A percentile compares a stretch with the other conserved stretches of the same genome.
These are phyloP conservation scores for Lasiodiplodia gonubiensis DNA, from an alignment of 2,329 filamentous ascomycete species.

Conservation along the genomic window DNA sequence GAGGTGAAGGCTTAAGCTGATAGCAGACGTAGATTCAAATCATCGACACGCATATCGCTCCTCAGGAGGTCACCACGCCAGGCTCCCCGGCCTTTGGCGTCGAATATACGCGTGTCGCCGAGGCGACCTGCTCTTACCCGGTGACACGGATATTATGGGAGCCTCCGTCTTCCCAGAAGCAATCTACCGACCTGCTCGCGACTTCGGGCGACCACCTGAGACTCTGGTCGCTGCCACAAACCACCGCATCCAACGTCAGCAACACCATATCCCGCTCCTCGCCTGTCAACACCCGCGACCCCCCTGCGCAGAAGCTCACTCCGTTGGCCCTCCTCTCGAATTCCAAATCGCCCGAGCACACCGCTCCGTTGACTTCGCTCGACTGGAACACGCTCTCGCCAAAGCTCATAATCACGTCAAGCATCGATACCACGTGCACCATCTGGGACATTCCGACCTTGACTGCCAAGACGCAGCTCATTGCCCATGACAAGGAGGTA, in stretches of 20 bases:
- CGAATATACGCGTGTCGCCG: slow-evolving; percentile 91
- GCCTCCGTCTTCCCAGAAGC: slow-evolving; percentile 91
- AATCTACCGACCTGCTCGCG: slow-evolving; percentile 90
- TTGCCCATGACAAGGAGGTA: slow-evolving; percentile 98
- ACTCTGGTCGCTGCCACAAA: slow-evolving; percentile 83
- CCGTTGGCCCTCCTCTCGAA: slow-evolving; percentile 93
- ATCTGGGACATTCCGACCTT: slow-evolving; percentile 99
- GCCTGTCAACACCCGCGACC: slow-evolving; percentile 65
- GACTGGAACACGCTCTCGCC: slow-evolving; percentile 99
- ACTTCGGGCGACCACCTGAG: slow-evolving; percentile 94
- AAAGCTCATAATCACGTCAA: slow-evolving; percentile 93
- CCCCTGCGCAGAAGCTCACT: slow-evolving; percentile 78
- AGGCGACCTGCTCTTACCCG: slow-evolving; percentile 97
- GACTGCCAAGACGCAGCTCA: slow-evolving; percentile 96
- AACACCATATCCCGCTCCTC: slow-evolving; percentile 73
- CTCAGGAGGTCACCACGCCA: slow-evolving; percentile 70
- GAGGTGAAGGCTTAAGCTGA: background rate
- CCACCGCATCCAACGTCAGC: slow-evolving; percentile 59
- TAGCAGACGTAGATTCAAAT: slow-evolving; percentile 80
- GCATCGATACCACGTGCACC: slow-evolving; percentile 98
- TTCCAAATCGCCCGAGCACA: slow-evolving; percentile 98
- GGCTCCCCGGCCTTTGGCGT: slow-evolving; percentile 76
- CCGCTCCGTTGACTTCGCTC: slow-evolving; percentile 90
- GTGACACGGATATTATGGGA: slow-evolving; percentile 97
- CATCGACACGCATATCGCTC: slow-evolving; percentile 80